phyloP scores from a whole-genome alignment of 73 alveolate genomes.

The Paraurostyla sp. region DNA sequence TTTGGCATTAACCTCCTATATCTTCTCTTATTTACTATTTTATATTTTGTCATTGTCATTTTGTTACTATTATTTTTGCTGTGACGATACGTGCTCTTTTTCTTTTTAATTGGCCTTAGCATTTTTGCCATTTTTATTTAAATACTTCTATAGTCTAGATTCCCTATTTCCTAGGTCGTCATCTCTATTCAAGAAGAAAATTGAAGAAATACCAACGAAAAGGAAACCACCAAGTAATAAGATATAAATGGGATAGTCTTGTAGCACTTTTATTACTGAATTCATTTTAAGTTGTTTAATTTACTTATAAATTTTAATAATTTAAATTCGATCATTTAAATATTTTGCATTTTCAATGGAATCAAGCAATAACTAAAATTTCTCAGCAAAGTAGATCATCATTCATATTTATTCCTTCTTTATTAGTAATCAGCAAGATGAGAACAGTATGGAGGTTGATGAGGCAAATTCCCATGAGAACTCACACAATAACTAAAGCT shows the following conservation, averaged over 20 bases:
- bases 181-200: slow-evolving; percentile 7
- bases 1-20: too few relatives aligned
- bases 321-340: neutral
- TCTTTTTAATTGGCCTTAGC: neutral
- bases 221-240: neutral
- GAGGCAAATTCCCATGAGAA: too few relatives aligned
- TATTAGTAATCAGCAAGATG: neutral
- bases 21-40: too few relatives aligned
- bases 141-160: neutral
- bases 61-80: too few relatives aligned
- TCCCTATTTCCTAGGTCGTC: neutral
- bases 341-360: neutral
- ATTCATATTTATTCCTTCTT: neutral
- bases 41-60: too few relatives aligned
- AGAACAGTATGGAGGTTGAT: too few relatives aligned
- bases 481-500: too few relatives aligned
- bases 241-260: slow-evolving; percentile 5
- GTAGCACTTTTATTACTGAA: neutral
- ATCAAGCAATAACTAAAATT: neutral
- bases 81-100: neutral
- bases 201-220: neutral
- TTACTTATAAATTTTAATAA: neutral
- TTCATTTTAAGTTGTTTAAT: neutral
- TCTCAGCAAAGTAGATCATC: neutral
- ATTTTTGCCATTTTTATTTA: neutral